Evolutionary conservation across 768 basidiomycete species (phyloP), one percentile per base, ranked within the genome.

Genomic region (Pholiota molesta): DNA sequence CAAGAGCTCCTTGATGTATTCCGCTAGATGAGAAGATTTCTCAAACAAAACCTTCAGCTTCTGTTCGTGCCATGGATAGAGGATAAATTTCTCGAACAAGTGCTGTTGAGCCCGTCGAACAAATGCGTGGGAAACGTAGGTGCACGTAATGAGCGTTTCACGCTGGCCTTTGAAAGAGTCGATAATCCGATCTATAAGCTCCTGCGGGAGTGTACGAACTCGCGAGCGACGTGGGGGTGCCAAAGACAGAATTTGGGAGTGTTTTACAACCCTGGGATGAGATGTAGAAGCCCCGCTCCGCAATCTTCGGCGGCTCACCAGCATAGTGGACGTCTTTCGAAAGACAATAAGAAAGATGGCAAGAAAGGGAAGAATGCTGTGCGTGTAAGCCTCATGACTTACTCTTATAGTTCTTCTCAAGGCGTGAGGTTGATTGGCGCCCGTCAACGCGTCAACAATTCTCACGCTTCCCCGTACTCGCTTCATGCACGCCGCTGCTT

Each of bases 141-240:
- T 31, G 45, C 61, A 65, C 11, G 59, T 42, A 23, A 52, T 53
- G 21, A 65, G 62, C 8, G 44, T 29, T 8, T 53, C 49, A 3
- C 31, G 55, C 6, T 60, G 51, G 23, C 62, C 65, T 59, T 51
- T 45, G n/a, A 62, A 39, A 17, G 31, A 58, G 52, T 62, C 62
- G 58, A 65, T 60, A 35, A 65, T 58, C 11, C 28, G 21, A 28
- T 65, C 59, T n/a, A 62, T 44, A 23, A 65, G 31, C 21, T 65
- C 65, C 37, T 65, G 65, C 13, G 65, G 65, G 17, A 65, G 56
- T n/a, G 52, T 52, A 14, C 26, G 14, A 26, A 35, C 26, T n/a
- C 42, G 42, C 28, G 55, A 40, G 4, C 23, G 31, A 8, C 37
- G 19, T 17, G 53, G 21, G 19, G 35, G 16, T 13, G 33, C 23